Conservation (phyloP, 306 rosid genomes). For the Rosa multiflora region DNA sequence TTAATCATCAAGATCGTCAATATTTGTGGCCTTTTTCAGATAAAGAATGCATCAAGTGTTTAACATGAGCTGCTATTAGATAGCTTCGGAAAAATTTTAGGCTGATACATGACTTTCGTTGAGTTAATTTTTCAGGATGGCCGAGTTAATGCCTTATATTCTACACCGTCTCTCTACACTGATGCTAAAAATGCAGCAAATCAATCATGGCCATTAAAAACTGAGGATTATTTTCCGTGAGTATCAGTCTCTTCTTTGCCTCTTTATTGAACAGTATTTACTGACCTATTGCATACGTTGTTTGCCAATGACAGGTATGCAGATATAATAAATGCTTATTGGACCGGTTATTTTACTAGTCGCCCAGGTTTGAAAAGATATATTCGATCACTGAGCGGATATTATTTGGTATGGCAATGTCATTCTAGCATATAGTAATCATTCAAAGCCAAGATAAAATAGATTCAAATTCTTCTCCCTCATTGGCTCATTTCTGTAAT, state of each 20-base stretch:
- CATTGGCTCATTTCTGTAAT: background rate
- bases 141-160: slow-evolving; percentile 81
- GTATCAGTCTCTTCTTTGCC: slow-evolving; percentile 11
- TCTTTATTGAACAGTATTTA: background rate
- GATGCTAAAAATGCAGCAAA: slow-evolving; percentile 76
- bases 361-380: slow-evolving; percentile 80
- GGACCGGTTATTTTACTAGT: slow-evolving; percentile 88
- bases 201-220: slow-evolving; percentile 82
- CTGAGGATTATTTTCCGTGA: slow-evolving; percentile 91
- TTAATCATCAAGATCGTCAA: slow-evolving; percentile 6
- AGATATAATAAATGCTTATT: slow-evolving; percentile 57
- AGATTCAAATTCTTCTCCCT: background rate
- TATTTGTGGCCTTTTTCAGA: background rate
- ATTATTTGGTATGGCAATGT: slow-evolving; percentile 49
- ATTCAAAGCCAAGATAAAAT: slow-evolving; percentile 4
- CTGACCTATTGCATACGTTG: slow-evolving; percentile 4
- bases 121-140: slow-evolving; percentile 65
- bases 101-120: background rate
- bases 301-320: slow-evolving; percentile 63
- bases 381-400: slow-evolving; percentile 70
- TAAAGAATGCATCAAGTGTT: no score
- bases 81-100: background rate
- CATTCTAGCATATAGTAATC: slow-evolving; percentile 1
- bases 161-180: slow-evolving; percentile 87
- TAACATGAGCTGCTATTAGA: background rate